phyloP scores from a whole-genome alignment of 1,284 basidiomycete genomes.

The Crucibulum parvulum region DNA sequence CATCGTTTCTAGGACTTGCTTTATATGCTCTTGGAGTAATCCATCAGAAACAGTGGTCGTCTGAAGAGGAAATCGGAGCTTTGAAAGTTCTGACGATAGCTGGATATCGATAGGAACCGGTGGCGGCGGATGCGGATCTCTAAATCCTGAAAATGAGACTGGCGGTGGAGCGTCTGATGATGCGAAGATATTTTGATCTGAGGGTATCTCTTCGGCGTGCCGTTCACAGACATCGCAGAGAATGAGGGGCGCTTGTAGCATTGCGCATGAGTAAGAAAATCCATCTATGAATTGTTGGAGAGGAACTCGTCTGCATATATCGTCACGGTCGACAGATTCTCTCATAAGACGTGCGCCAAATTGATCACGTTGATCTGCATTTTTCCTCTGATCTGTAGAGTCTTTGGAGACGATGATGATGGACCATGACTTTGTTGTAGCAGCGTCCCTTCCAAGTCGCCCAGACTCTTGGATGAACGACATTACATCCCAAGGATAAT shows the following conservation, averaged over 20 bases:
- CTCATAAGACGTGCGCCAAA: neutral
- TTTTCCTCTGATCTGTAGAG: neutral
- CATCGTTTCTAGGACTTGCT: no score
- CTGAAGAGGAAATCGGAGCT: no score
- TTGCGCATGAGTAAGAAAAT: neutral
- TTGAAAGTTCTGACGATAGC: no score
- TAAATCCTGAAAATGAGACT: no score
- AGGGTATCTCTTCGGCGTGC: no score
- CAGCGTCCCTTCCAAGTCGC: neutral
- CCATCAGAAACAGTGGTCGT: no score
- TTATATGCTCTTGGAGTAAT: no score
- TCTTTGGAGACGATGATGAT: neutral
- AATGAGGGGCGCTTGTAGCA: neutral
- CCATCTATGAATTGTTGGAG: neutral
- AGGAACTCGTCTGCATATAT: neutral
- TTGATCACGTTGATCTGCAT: neutral
- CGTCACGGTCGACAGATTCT: neutral
- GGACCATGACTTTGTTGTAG: neutral
- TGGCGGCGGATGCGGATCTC: no score
- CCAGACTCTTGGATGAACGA: neutral
- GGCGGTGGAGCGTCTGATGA: no score
- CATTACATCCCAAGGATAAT: neutral
- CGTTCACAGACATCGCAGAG: neutral
- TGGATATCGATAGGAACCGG: no score
- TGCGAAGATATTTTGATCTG: no score